These are phyloP conservation scores for Goffeauzyma gilvescens DNA, from an alignment of 768 basidiomycete species.

Conservation along the genomic window DNA sequence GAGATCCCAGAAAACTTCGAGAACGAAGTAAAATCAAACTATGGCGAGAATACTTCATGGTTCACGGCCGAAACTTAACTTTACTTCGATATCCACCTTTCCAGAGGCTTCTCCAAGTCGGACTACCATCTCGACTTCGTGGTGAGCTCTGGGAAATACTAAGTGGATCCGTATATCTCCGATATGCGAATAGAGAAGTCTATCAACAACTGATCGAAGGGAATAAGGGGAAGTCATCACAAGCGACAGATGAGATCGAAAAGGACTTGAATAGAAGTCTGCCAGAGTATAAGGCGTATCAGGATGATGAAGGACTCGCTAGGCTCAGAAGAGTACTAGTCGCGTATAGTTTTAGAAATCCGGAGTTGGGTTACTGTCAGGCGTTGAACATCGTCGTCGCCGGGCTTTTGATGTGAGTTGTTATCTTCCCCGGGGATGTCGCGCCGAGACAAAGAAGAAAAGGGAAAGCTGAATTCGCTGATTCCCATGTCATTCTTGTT, in stretches of 20 bases:
- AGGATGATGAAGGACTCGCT: slow-evolving; percentile 65
- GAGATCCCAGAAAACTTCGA: slow-evolving; percentile 32
- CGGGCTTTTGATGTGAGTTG: slow-evolving; percentile 34
- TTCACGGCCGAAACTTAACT: slow-evolving; percentile 85
- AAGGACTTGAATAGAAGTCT: slow-evolving; percentile 91
- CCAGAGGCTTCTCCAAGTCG: slow-evolving; percentile 92
- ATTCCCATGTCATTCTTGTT: not conserved
- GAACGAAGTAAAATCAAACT: slow-evolving; percentile 61
- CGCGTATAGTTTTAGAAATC: slow-evolving; percentile 89
- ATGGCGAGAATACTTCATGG: slow-evolving; percentile 74
- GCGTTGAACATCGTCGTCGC: slow-evolving; percentile 97
- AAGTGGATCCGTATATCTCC: slow-evolving; percentile 79
- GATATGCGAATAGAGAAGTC: slow-evolving; percentile 64
- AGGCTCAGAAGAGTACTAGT: slow-evolving; percentile 75
- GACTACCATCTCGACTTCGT: slow-evolving; percentile 76
- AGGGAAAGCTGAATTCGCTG: too few relatives aligned
- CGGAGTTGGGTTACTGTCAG: slow-evolving; percentile 60
- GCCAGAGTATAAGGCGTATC: slow-evolving; percentile 93
- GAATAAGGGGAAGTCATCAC: slow-evolving; percentile 56
- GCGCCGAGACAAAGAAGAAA: not conserved
- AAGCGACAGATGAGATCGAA: slow-evolving; percentile 94
- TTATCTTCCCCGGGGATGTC: not conserved
- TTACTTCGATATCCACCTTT: slow-evolving; percentile 86
- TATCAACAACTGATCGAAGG: slow-evolving; percentile 59
- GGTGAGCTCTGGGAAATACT: slow-evolving; percentile 98